Evolutionary conservation across 2,329 filamentous ascomycete genomes (phyloP), one percentile per base, ranked within the genome.

Genomic region (Monilinia aucupariae): DNA sequence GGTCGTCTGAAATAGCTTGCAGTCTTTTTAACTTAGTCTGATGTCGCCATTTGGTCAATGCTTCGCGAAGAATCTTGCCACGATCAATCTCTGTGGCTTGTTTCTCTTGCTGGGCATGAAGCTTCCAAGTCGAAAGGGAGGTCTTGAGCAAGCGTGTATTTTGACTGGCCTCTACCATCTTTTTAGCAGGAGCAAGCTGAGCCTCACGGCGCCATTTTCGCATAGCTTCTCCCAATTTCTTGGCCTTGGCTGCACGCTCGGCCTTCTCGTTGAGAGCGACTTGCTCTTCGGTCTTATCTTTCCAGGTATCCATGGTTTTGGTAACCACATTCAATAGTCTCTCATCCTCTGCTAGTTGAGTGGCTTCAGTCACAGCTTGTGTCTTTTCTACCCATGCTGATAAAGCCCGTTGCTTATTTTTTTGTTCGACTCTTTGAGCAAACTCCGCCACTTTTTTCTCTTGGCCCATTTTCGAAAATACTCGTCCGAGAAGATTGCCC

Each of bases 31-130:
- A 80, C 22, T 85, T 82, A 20, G 86, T 76, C 20, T 76, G 76
- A 68, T 87, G 82, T 66, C 87, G 87, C 86, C 85, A 88, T 13
- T 76, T 75, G 1, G 80, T 85, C 77, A 82, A 85, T 4, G 82
- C 77, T 70, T 84, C 84, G 56, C 79, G 80, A 56, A 85, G 69
- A 34, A 86, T 71, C 52, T 83, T 80, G 67, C 77, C 72, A 13
- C 76, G 79, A 69, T 86, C 78, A 39, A 82, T 74, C 56, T 77
- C 73, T 27, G 75, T 74, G 22, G 85, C 84, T 67, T 79, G 75
- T 53, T 74, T 75, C 41, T 79, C 75, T 67, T 79, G 75, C 47
- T 74, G 71, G 55, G 76, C 66, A 54, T 77, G 79, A 30, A 76
- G 73, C 17, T 77, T 75, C 84, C 85, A 87, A 22, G 76, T 73